Conservation (phyloP, 2,329 filamentous ascomycete species). For the Coniochaeta prunicola region DNA sequence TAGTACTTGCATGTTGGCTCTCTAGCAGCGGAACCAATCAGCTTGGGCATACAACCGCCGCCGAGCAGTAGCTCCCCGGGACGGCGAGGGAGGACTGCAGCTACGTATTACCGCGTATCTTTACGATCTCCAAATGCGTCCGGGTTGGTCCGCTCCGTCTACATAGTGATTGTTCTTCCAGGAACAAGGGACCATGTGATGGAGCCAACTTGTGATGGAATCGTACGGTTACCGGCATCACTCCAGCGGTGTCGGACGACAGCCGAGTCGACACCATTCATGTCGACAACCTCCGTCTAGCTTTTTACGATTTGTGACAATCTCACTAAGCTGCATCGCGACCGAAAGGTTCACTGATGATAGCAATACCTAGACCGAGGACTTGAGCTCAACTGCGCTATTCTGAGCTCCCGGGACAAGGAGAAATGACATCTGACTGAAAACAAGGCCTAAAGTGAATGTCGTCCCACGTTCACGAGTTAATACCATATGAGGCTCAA, state of each 20-base stretch:
- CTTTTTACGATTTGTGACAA: too few species aligned
- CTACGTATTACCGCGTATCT: too few species aligned
- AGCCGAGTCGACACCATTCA: background rate
- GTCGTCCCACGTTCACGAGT: too few species aligned
- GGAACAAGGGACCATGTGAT: background rate
- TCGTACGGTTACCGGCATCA: background rate
- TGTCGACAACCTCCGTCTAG: background rate
- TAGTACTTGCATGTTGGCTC: background rate
- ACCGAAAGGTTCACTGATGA: too few species aligned
- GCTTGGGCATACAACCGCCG: background rate
- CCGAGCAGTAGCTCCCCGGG: background rate
- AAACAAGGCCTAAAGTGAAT: too few species aligned
- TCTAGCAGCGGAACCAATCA: background rate
- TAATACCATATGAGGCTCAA: too few species aligned
- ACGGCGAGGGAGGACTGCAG: background rate
- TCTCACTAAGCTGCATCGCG: too few species aligned
- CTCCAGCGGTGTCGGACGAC: background rate
- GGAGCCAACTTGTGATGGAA: background rate
- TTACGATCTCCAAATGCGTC: background rate
- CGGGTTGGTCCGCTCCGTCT: background rate
- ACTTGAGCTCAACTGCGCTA: too few species aligned
- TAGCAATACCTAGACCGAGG: too few species aligned
- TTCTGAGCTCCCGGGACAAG: too few species aligned
- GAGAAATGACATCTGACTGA: too few species aligned
- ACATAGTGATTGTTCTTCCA: too few species aligned